These are phyloP conservation scores for Apiotrichum laibachii DNA, from an alignment of 1,284 basidiomycete species.

Conservation along the genomic window DNA sequence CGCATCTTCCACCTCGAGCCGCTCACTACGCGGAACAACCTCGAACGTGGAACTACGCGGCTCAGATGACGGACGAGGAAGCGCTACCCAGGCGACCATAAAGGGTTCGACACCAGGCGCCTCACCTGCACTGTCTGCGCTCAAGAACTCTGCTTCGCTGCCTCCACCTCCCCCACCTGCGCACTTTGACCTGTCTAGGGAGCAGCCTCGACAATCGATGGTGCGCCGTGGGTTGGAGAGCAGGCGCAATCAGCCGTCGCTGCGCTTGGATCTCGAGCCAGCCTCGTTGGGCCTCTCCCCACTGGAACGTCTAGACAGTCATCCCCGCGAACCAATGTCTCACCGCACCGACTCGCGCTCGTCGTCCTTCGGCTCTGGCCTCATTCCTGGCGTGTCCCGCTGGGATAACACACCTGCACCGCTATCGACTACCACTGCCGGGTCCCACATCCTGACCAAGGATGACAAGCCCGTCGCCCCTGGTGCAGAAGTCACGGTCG, in stretches of 20 bases:
- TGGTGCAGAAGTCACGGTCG: constrained; percentile 43
- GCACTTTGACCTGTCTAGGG: background rate
- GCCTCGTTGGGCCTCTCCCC: constrained; percentile 20
- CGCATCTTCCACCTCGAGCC: constrained; percentile 24
- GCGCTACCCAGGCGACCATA: no score
- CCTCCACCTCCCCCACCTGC: constrained; percentile 18
- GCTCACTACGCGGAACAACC: constrained; percentile 30
- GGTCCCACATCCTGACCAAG: background rate
- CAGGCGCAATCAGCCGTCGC: constrained; percentile 44
- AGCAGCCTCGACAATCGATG: constrained; percentile 1
- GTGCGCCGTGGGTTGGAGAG: constrained; percentile 31
- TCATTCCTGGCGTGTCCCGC: constrained; percentile 35
- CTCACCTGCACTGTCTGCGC: background rate
- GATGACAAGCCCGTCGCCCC: constrained; percentile 34
- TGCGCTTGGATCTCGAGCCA: constrained; percentile 47
- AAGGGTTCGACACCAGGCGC: no score
- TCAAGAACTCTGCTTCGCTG: background rate
- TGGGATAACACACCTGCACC: constrained; percentile 50
- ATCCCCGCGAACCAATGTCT: background rate
- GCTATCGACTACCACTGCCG: constrained; percentile 16
- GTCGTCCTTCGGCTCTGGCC: constrained; percentile 34
- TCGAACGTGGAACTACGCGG: constrained; percentile 36
- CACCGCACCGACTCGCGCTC: constrained; percentile 22
- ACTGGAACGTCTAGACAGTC: background rate
- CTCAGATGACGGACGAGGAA: background rate